A percentile compares a stretch with the other conserved stretches of the same genome.
Evolutionary conservation across 768 basidiomycete genomes (phyloP).

Genomic region (Mycena galericulata): DNA sequence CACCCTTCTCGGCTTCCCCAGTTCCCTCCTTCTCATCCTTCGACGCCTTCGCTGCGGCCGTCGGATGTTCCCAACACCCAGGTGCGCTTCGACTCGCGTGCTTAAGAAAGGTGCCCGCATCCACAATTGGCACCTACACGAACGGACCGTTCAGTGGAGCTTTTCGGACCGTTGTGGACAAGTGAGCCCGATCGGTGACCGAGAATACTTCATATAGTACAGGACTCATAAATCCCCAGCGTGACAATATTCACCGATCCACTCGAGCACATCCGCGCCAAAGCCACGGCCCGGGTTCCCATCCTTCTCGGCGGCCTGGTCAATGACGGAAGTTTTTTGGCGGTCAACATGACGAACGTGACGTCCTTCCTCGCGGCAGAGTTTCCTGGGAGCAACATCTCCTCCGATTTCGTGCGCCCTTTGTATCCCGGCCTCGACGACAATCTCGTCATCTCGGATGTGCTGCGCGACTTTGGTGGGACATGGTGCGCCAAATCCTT

Average conservation of each 20-base stretch:
- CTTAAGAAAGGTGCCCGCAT: slow-evolving; percentile 36
- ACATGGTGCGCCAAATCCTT: slow-evolving; percentile 27
- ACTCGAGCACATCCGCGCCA: slow-evolving; percentile 23
- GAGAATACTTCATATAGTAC: background rate
- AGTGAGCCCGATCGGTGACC: slow-evolving; percentile 11
- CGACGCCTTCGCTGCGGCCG: slow-evolving; percentile 15
- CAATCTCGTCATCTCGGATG: slow-evolving; percentile 22
- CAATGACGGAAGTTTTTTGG: slow-evolving; percentile 31
- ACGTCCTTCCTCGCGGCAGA: slow-evolving; percentile 20
- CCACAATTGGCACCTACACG: slow-evolving; percentile 29
- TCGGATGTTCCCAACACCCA: slow-evolving; percentile 34
- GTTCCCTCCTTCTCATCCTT: slow-evolving; percentile 14
- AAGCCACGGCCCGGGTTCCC: slow-evolving; percentile 29
- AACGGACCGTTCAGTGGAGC: slow-evolving; percentile 27
- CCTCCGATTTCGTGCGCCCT: slow-evolving; percentile 20
- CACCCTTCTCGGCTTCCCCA: background rate
- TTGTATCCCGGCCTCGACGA: slow-evolving; percentile 35
- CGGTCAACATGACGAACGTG: slow-evolving; percentile 29
- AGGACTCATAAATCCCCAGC: background rate
- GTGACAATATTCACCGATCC: slow-evolving; percentile 28
- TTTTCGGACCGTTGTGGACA: slow-evolving; percentile 21
- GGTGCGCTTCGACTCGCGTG: slow-evolving; percentile 37
- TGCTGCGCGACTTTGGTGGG: slow-evolving; percentile 21
- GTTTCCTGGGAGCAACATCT: background rate
- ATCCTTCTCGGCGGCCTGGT: slow-evolving; percentile 32